Evolutionary conservation across 2,329 filamentous ascomycete species (phyloP).

Genomic region (Ascochyta pisi): DNA sequence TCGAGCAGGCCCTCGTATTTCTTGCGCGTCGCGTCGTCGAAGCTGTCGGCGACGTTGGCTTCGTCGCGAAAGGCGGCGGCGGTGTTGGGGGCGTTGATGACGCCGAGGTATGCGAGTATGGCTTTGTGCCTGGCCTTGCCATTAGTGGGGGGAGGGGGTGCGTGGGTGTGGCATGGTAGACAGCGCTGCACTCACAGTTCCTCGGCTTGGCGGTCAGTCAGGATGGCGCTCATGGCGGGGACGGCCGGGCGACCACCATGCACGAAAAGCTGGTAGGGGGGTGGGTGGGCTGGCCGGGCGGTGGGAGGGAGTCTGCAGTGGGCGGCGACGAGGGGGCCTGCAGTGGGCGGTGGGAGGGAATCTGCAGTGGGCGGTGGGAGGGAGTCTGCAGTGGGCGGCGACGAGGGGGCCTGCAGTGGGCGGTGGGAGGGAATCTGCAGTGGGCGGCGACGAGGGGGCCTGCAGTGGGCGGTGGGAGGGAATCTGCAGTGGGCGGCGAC

Average conservation of each 20-base stretch:
- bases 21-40: constrained; percentile 83
- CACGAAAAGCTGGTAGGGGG: constrained; percentile 20
- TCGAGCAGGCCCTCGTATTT: constrained; percentile 94
- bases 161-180: constrained; percentile 4
- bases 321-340: no score
- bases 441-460: background rate
- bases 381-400: no score
- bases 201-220: constrained; percentile 83
- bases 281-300: constrained; percentile 7
- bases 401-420: background rate
- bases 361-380: no score
- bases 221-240: constrained; percentile 72
- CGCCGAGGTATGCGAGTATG: constrained; percentile 85
- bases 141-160: constrained; percentile 10
- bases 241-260: constrained; percentile 40
- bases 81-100: constrained; percentile 73
- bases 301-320: no score
- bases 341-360: no score
- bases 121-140: constrained; percentile 77
- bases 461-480: background rate
- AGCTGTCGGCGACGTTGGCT: constrained; percentile 72
- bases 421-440: constrained; percentile 23
- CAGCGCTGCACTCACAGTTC: constrained; percentile 73
- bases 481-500: no score
- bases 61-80: constrained; percentile 78